These are phyloP conservation scores for Paramecium primaurelia DNA, from an alignment of 73 alveolate species.

Conservation along the genomic window DNA sequence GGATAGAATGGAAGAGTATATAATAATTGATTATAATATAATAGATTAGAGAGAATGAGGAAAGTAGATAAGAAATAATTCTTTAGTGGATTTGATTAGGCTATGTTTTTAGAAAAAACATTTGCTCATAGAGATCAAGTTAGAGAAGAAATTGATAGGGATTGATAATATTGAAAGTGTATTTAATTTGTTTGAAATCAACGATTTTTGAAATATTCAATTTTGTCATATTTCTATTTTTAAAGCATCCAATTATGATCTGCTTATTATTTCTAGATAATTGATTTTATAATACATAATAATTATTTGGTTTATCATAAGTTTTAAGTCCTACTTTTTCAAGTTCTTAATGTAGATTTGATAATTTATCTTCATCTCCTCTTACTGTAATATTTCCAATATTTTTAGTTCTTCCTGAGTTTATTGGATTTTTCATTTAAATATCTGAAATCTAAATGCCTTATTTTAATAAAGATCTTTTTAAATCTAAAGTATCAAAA, in stretches of 20 bases:
- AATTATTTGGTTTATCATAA: not conserved
- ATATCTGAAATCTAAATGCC: not conserved
- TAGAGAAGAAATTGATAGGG: not conserved
- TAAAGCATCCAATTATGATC: not conserved
- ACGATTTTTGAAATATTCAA: constrained; percentile 15
- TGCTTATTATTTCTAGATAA: not conserved
- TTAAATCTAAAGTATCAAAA: not conserved
- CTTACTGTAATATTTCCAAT: not conserved
- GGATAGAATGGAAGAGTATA: constrained; percentile 46
- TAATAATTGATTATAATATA: not conserved
- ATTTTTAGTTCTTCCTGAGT: not conserved
- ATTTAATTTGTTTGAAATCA: not conserved
- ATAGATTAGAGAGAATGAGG: constrained; percentile 51
- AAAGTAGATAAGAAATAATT: constrained; percentile 54
- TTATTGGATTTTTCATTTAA: not conserved
- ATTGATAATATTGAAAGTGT: not conserved
- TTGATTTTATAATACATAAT: not conserved
- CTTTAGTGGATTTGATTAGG: constrained; percentile 48
- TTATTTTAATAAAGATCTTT: not conserved
- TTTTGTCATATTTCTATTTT: constrained; percentile 12
- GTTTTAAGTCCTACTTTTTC: constrained; percentile 25
- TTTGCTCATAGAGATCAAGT: not conserved
- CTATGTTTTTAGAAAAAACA: constrained; percentile 33
- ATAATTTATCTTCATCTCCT: constrained; percentile 6
- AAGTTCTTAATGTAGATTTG: not conserved